Percentiles rank a stretch among this genome's conserved stretches.
Conservation (phyloP, 495 filamentous ascomycete species). For the Neurospora sp. region DNA sequence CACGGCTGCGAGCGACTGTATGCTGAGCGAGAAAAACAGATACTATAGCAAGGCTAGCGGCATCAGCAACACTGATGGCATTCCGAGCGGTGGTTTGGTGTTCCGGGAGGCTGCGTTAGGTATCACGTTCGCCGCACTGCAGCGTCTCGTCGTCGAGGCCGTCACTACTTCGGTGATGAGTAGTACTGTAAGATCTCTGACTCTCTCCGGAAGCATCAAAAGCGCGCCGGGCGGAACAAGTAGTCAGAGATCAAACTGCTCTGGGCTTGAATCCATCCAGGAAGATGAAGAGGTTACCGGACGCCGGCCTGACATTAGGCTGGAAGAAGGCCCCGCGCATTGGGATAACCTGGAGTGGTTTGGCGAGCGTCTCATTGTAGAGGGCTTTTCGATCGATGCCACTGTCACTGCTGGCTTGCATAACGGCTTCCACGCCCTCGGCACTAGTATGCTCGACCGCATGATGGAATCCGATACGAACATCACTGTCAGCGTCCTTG, state of each 20-base stretch:
- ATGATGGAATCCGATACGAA: conserved; percentile 22
- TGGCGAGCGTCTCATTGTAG: conserved; percentile 14
- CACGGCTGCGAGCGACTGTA: conserved; percentile 10
- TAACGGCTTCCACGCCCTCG: background rate
- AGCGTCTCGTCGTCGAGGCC: conserved; percentile 21
- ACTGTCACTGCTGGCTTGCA: background rate
- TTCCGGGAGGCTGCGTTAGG: conserved; percentile 26
- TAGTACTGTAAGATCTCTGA: conserved; percentile 12
- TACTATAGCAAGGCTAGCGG: conserved; percentile 10
- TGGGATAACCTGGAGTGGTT: conserved; percentile 23
- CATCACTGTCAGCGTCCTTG: conserved; percentile 13
- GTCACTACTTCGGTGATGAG: conserved; percentile 23
- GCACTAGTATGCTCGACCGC: conserved; percentile 10
- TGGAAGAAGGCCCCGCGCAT: conserved; percentile 14
- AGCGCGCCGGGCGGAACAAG: background rate
- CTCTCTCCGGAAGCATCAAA: background rate
- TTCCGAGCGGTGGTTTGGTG: background rate
- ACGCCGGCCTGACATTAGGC: background rate
- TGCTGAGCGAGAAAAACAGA: conserved; percentile 13
- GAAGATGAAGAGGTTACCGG: conserved; percentile 4
- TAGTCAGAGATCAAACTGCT: background rate
- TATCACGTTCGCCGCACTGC: conserved; percentile 16
- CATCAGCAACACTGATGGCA: background rate
- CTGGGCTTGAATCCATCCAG: conserved; percentile 7
- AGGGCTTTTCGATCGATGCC: conserved; percentile 21